Evolutionary conservation across 176 grass and related monocot species (phyloP), one percentile per base, ranked within the genome.

Genomic region (Musa acuminata): DNA sequence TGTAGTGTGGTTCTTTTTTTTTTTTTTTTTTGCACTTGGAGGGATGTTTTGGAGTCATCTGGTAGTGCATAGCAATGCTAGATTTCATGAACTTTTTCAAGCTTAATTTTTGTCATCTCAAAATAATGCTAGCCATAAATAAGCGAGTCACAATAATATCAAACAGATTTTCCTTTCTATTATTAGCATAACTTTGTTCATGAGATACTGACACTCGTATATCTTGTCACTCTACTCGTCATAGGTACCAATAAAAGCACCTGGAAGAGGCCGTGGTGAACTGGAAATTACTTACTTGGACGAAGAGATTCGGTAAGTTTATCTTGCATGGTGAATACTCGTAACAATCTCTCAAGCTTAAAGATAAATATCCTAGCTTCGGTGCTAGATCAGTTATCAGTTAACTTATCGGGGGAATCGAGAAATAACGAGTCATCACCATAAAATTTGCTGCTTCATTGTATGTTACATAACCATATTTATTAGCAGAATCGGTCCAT

Each of bases 271-370:
- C 73, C 89, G 86, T 79, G 93, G 93, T 69, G 93, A 97, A 79
- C 81, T 97, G 50, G 93, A 97, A 68, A 85, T 91, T 68, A 97
- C 93, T 63, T 97, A 97, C 72, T 82, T 97, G 21, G 93, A 97
- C 62, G 90, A 97, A 87, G 90, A 93, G 72, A 72, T 93, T 75
- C 82, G 93, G 90, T 93, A 84, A 86, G 80, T 70, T 22, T 14
- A 19, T 53, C 17, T n/a, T 64, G 25, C 8, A 64, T 53, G 11
- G 13, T 51, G 3, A 53, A 24, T 22, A 8, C 24, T 53, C 48
- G 27, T 55, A 52, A 55, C n/a, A 55, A 11, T 68, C 20, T 75
- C 54, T 67, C 60, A 77, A 17, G 1, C 26, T 49, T 29, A 27
- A 6, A 43, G 35, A 43, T 11, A 21, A 3, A 13, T 12, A 11